phyloP scores from a whole-genome alignment of 2,329 filamentous ascomycete genomes.

The Phoma sp. region DNA sequence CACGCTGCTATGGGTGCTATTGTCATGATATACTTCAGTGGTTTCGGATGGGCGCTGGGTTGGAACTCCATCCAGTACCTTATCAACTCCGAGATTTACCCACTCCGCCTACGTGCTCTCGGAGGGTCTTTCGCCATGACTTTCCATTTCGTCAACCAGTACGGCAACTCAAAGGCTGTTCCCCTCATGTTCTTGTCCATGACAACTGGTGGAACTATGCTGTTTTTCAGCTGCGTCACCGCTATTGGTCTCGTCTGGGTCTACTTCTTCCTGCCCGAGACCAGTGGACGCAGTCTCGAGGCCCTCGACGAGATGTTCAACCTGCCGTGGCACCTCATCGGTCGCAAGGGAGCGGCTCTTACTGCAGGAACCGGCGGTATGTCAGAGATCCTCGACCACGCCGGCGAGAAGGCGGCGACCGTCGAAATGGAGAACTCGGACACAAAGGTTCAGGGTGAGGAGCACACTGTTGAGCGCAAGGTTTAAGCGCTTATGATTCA shows the following conservation, averaged over 20 bases:
- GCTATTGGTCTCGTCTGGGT: constrained; percentile 72
- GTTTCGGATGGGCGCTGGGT: constrained; percentile 49
- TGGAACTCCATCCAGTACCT: constrained; percentile 83
- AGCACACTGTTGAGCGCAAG: constrained; percentile 27
- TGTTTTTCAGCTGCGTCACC: constrained; percentile 75
- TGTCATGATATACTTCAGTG: constrained; percentile 68
- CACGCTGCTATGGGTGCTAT: constrained; percentile 68
- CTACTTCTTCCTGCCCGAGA: constrained; percentile 76
- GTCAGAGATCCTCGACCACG: constrained; percentile 41
- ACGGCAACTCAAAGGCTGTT: constrained; percentile 74
- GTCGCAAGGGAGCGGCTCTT: constrained; percentile 51
- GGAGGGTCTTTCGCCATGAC: constrained; percentile 77
- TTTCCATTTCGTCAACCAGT: constrained; percentile 80
- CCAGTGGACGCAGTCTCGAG: constrained; percentile 67
- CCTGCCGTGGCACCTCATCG: constrained; percentile 77
- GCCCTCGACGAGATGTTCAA: constrained; percentile 75
- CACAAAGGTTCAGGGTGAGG: constrained; percentile 13
- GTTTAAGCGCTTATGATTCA: constrained; percentile 13
- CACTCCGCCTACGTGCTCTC: constrained; percentile 73
- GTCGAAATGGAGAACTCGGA: constrained; percentile 35
- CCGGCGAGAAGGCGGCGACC: constrained; percentile 42
- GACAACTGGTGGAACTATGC: constrained; percentile 72
- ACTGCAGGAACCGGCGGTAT: constrained; percentile 41
- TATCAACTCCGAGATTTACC: constrained; percentile 78
- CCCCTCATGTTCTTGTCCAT: constrained; percentile 74